Evolutionary conservation across 306 rosid genomes (phyloP), one percentile per base, ranked within the genome.

Genomic region (Cajanus cajan): DNA sequence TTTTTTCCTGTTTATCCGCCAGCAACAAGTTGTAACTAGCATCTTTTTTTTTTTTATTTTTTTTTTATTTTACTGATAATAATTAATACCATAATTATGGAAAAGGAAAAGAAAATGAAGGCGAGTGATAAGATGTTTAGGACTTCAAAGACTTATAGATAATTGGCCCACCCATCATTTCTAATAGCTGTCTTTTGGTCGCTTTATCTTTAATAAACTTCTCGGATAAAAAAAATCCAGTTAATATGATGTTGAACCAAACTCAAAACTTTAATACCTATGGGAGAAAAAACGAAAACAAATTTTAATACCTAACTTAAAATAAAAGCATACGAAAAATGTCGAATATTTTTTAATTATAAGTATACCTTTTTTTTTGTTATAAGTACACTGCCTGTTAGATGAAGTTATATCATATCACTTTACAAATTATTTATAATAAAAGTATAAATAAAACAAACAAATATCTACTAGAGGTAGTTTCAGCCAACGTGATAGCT

Each of bases 81-180:
- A 55, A 24, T 25, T 64, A 75, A 58, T 37, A 18, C 2, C 7
- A 63, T 18, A 13, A 43, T 73, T 21, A 31, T 31, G 51, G 51
- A 18, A 74, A 73, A 52, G 16, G n/a, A 33, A 33, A 73, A n/a
- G 52, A 45, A 54, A 81, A 44, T 52, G 84, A 74, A 54, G 36
- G 64, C 28, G 4, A 19, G 19, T 74, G 64, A 66, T 50, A 50
- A 66, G 71, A 55, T 61, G 72, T 57, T 77, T 57, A 57, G 33
- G n/a, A 54, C 43, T 39, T 54, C 28, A 39, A 22, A 28, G 14
- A 11, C 24, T 50, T 8, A 16, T 41, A 13, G 9, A 76, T 28
- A 1, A 16, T 8, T 59, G 67, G 61, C 58, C 47, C 71, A 57
- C 81, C 47, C 48, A 22, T 59, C 68, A 36, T 58, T 65, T 52